A percentile compares a stretch with the other conserved stretches of the same genome.
Evolutionary conservation across 352 stramenopile genomes (phyloP).

Genomic region (Phytophthora meadii): DNA sequence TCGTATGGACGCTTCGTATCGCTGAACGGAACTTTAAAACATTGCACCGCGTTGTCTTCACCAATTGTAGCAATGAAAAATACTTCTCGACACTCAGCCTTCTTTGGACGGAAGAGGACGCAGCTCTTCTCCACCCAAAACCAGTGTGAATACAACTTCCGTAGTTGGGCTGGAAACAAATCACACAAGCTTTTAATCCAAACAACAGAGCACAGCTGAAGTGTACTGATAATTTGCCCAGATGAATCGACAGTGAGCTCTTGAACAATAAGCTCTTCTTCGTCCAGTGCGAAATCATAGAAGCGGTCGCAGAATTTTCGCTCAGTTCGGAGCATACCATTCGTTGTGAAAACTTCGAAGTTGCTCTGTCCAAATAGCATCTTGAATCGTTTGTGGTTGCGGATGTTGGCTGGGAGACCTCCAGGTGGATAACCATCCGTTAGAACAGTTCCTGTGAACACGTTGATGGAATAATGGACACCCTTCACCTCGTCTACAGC

Average conservation of each 20-base stretch:
- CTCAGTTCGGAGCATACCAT: constrained; percentile 43
- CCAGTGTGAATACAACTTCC: constrained; percentile 54
- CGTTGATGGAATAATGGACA: constrained; percentile 53
- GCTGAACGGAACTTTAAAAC: constrained; percentile 42
- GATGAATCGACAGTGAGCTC: constrained; percentile 28
- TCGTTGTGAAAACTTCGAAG: constrained; percentile 52
- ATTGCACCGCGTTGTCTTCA: constrained; percentile 14
- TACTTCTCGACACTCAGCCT: constrained; percentile 21
- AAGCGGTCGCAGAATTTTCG: constrained; percentile 29
- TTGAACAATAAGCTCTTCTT: constrained; percentile 40
- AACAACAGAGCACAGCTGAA: constrained; percentile 39
- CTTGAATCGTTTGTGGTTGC: constrained; percentile 34
- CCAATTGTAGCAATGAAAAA: constrained; percentile 34
- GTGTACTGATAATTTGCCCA: constrained; percentile 9
- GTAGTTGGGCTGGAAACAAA: constrained; percentile 36
- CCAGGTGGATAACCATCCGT: constrained; percentile 47
- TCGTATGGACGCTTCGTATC: constrained; percentile 28
- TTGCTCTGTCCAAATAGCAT: constrained; percentile 55
- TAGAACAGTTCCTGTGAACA: constrained; percentile 53
- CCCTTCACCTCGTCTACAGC: constrained; percentile 16
- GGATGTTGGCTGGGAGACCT: constrained; percentile 48
- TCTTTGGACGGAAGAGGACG: constrained; percentile 44
- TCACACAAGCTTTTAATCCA: constrained; percentile 38
- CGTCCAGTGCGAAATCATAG: constrained; percentile 47
- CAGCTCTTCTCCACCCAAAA: constrained; percentile 53